Conservation (phyloP, 192 early-diverging fungal species). For the Spizellomyces punctatus region DNA sequence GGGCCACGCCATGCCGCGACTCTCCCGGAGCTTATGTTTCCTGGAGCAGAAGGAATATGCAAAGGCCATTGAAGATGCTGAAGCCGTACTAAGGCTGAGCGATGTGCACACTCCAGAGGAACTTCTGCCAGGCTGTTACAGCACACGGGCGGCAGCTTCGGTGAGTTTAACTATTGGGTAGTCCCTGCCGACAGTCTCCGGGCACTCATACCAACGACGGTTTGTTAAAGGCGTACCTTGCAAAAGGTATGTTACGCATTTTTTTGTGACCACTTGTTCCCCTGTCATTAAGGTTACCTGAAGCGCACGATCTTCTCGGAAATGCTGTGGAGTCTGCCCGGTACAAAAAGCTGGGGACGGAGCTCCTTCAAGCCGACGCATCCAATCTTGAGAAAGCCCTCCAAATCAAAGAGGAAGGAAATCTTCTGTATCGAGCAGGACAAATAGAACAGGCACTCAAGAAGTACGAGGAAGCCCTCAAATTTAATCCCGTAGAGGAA, state of each 20-base stretch:
- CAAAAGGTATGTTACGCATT: no score
- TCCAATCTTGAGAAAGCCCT: conserved; percentile 8
- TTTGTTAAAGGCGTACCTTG: no score
- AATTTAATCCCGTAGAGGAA: conserved; percentile 20
- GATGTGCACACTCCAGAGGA: conserved; percentile 27
- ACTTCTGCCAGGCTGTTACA: conserved; percentile 35
- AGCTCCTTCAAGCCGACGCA: conserved; percentile 32
- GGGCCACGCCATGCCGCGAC: background rate
- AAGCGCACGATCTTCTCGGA: conserved; percentile 20
- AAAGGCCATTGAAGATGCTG: conserved; percentile 27
- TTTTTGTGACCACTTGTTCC: no score
- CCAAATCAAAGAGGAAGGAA: conserved; percentile 34
- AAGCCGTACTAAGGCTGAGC: conserved; percentile 18
- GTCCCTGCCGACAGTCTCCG: no score
- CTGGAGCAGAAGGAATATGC: conserved; percentile 29
- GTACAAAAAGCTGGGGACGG: conserved; percentile 34
- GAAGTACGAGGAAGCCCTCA: conserved; percentile 23
- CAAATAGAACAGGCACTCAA: conserved; percentile 10
- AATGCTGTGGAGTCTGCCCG: conserved; percentile 15
- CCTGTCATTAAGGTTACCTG: no score
- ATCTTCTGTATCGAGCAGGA: conserved; percentile 25
- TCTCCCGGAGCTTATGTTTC: background rate
- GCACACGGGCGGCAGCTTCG: conserved; percentile 32
- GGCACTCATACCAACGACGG: no score
- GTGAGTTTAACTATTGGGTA: background rate